These are phyloP conservation scores for Sphaerobolus stellatus DNA, from an alignment of 1,284 basidiomycete species.

Conservation along the genomic window DNA sequence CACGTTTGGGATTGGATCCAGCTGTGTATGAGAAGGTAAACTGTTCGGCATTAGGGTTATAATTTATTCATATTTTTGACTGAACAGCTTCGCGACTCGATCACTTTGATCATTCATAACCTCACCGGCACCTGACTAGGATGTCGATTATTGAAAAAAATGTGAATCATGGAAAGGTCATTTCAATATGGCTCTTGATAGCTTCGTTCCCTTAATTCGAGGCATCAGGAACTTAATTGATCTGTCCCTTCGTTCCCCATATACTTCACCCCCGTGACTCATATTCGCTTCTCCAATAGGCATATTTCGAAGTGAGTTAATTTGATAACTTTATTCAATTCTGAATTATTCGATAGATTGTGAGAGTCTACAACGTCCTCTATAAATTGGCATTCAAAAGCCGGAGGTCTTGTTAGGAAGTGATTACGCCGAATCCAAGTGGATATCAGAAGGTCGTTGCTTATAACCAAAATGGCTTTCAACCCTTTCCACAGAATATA, in stretches of 20 bases:
- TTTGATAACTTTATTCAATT: neutral
- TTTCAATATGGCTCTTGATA: conserved; percentile 37
- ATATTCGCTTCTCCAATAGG: conserved; percentile 30
- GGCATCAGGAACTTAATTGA: conserved; percentile 42
- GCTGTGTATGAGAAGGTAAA: conserved; percentile 30
- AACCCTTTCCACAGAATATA: conserved; percentile 25
- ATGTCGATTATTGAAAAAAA: too few relatives aligned
- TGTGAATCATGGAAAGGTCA: conserved; percentile 41
- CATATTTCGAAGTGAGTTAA: conserved; percentile 22
- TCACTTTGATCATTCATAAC: neutral
- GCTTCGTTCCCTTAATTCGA: conserved; percentile 36
- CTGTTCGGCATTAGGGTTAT: neutral
- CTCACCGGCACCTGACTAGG: neutral
- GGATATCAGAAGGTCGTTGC: conserved; percentile 20
- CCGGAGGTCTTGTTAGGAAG: conserved; percentile 2
- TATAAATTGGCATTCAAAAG: conserved; percentile 9
- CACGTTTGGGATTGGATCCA: conserved; percentile 29
- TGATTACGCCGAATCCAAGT: conserved; percentile 14
- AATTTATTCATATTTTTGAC: too few relatives aligned
- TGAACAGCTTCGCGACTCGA: conserved; percentile 17
- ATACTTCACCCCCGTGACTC: conserved; percentile 13
- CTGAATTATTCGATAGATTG: neutral
- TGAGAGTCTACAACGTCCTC: neutral
- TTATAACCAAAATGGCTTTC: too few relatives aligned
- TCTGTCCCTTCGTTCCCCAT: conserved; percentile 34